Percentiles rank a stretch among this genome's conserved stretches.
phyloP scores from a whole-genome alignment of 2,329 filamentous ascomycete species.

The Mycosphaerella arachidis region DNA sequence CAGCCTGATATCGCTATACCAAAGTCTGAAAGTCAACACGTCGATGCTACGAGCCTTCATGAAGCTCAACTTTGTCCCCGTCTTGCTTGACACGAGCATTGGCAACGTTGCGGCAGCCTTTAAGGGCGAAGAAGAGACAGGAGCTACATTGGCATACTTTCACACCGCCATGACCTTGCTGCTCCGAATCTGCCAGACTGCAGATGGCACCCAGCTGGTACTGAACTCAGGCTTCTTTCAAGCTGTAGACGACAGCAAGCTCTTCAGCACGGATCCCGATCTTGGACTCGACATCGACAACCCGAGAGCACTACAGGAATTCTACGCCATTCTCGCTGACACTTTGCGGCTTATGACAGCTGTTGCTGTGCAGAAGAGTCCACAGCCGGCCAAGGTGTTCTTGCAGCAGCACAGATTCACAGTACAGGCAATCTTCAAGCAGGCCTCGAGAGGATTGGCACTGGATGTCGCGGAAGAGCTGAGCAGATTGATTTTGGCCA shows the following conservation, averaged over 20 bases:
- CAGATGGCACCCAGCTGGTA: conserved; percentile 78
- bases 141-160: conserved; percentile 55
- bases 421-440: conserved; percentile 85
- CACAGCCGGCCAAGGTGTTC: conserved; percentile 73
- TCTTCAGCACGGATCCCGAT: conserved; percentile 88
- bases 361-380: conserved; percentile 73
- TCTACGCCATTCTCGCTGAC: conserved; percentile 77
- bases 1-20: conserved; percentile 68
- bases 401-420: conserved; percentile 76
- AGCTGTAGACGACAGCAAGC: conserved; percentile 71
- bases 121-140: conserved; percentile 45
- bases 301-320: conserved; percentile 66
- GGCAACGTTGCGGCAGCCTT: conserved; percentile 69
- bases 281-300: conserved; percentile 74
- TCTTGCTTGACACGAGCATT: conserved; percentile 82
- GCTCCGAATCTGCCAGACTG: conserved; percentile 76
- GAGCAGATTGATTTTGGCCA: conserved; percentile 75
- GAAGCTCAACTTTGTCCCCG: conserved; percentile 82
- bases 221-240: conserved; percentile 85
- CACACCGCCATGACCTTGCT: conserved; percentile 78
- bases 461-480: conserved; percentile 80
- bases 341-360: conserved; percentile 78
- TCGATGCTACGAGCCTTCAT: conserved; percentile 75
- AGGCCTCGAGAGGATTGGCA: conserved; percentile 51
- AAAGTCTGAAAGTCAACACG: conserved; percentile 61